Percentiles rank a stretch among this genome's conserved stretches.
Evolutionary conservation across 129 eudicot genomes (phyloP).

Genomic region (Flaveria brownii): DNA sequence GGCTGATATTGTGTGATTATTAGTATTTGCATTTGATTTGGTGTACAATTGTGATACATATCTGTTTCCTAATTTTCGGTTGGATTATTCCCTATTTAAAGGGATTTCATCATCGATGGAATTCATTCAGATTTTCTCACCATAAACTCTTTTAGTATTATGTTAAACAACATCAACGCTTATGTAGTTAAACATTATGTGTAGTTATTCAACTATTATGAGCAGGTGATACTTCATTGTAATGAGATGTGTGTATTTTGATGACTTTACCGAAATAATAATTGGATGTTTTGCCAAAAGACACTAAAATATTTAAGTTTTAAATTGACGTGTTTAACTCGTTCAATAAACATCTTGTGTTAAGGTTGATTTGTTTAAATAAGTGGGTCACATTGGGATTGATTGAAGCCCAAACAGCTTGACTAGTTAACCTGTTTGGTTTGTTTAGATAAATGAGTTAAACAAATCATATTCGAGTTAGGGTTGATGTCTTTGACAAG

Average conservation of each 20-base stretch:
- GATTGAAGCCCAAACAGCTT: no score
- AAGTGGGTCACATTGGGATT: not conserved
- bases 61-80: no score
- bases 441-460: not conserved
- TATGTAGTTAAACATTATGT: not conserved
- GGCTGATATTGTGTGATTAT: no score
- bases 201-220: not conserved
- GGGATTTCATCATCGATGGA: no score
- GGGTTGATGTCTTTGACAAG: not conserved
- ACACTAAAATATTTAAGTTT: no score
- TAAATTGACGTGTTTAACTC: no score
- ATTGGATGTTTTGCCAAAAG: no score
- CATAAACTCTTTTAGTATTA: no score
- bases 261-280: not conserved
- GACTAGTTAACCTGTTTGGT: not conserved
- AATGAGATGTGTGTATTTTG: not conserved
- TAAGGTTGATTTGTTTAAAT: not conserved
- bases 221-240: not conserved
- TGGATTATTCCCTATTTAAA: no score
- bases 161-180: not conserved
- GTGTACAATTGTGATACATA: no score
- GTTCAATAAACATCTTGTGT: not conserved
- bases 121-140: no score
- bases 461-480: not conserved
- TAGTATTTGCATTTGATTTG: no score